Conservation (phyloP, 2,329 filamentous ascomycete species). For the Huntiella omanensis region DNA sequence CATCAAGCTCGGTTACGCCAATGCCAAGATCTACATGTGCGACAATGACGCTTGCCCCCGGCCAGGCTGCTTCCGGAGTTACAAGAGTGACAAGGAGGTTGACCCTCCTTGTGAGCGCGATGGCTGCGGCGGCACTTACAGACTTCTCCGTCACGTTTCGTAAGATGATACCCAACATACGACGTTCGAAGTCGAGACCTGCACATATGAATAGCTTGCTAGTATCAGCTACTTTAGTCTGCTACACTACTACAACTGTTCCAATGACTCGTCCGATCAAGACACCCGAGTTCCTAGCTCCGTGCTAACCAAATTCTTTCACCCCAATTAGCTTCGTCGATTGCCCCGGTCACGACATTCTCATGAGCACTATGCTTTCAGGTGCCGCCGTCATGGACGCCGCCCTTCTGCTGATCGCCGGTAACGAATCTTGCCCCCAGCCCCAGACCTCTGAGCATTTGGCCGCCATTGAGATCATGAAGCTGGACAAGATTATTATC, state of each 20-base stretch:
- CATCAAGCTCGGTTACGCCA: conserved; percentile 98
- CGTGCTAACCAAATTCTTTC: conserved; percentile 14
- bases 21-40: conserved; percentile 99
- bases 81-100: conserved; percentile 97
- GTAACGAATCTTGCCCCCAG: conserved; percentile 96
- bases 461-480: conserved; percentile 99
- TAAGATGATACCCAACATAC: conserved; percentile 28
- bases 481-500: conserved; percentile 98
- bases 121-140: conserved; percentile 73
- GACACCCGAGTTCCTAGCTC: no score
- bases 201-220: neutral
- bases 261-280: no score
- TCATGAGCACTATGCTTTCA: conserved; percentile 99
- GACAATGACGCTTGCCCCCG: conserved; percentile 80
- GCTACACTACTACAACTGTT: no score
- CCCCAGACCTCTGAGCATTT: conserved; percentile 97
- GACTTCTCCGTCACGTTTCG: conserved; percentile 81
- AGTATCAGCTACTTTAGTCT: no score
- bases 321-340: conserved; percentile 59
- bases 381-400: conserved; percentile 99
- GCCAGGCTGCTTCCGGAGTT: conserved; percentile 89
- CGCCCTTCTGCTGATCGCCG: conserved; percentile 84
- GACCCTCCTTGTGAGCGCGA: conserved; percentile 91
- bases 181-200: neutral
- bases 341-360: conserved; percentile 99